Base-by-base conservation (phyloP, 331 rosid species). In the Quercus lobata region DNA sequence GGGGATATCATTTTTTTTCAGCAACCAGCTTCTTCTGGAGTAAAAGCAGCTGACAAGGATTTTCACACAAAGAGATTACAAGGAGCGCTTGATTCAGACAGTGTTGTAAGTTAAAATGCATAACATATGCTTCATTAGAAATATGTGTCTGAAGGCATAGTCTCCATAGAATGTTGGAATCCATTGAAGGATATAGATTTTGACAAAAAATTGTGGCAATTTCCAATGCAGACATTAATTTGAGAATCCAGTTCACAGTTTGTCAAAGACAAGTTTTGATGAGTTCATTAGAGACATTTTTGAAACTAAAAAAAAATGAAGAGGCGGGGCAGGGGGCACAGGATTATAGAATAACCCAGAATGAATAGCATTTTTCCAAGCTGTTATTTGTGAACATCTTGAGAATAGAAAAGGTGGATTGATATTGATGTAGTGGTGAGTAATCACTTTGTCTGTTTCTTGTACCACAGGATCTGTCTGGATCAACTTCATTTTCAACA, bases 1-100 rank as follows among this genome's bases (percentile, higher is more conserved):
- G 58, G 1, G 14, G 29, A 17, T 77, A 9, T 70, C 30, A 34
- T 54, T 78, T 82, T 78, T 76, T 82, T 82, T 79, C 89, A 91
- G 97, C 86, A 89, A 74, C 94, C 93, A n/a, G 63, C 17, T 74
- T 77, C 84, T 74, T 83, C 84, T 77, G 72, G 55, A 69, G 87
- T 76, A 69, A 83, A 81, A 61, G 19, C 77, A 69, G 68, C 21
- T 27, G 78, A 78, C 25, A 44, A 16, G 58, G 87, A 72, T 78
- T 77, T 84, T 68, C 79, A 88, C 60, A 73, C 83, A 11, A 76
- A 65, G 82, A 77, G 49, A 76, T 74, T 62, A 52, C 86, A 37
- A 76, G 80, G 76, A 65, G 73, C 46, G 24, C 25, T 52, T 53
- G 78, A 73, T 17, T 49, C 9, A 72, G 60, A 61, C 21, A 19